Evolutionary conservation across 2,329 filamentous ascomycete species (phyloP).

Genomic region (Aspergillus proliferans): DNA sequence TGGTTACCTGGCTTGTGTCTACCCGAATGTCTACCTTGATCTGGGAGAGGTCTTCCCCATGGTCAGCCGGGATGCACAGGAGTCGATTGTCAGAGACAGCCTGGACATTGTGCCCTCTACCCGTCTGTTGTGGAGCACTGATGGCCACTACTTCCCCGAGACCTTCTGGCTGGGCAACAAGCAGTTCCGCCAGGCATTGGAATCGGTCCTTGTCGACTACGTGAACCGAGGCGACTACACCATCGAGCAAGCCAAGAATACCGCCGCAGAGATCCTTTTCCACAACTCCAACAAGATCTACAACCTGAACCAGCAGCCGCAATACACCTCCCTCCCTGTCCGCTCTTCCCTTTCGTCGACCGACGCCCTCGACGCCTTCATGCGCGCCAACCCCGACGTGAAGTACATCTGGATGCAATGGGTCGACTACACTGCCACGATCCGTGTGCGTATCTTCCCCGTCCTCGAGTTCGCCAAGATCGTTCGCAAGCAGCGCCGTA

Average conservation of each 20-base stretch:
- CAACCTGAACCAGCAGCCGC: conserved; percentile 45
- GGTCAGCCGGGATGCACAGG: conserved; percentile 69
- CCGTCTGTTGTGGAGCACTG: conserved; percentile 74
- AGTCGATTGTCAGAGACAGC: conserved; percentile 62
- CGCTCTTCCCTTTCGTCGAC: conserved; percentile 4
- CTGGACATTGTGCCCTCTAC: conserved; percentile 68
- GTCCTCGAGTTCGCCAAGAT: conserved; percentile 50
- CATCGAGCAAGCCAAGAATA: conserved; percentile 54
- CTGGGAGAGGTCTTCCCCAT: conserved; percentile 78
- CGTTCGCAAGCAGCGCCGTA: conserved; percentile 41
- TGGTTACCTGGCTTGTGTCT: conserved; percentile 70
- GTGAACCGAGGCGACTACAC: conserved; percentile 59
- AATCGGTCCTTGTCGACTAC: conserved; percentile 61
- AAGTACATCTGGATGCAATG: conserved; percentile 70
- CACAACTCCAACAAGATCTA: conserved; percentile 73
- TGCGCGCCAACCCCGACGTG: conserved; percentile 45
- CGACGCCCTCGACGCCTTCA: conserved; percentile 40
- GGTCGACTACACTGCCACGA: conserved; percentile 68
- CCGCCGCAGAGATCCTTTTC: conserved; percentile 66
- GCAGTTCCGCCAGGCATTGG: conserved; percentile 65
- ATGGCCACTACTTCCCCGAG: conserved; percentile 73
- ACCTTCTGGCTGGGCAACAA: conserved; percentile 66
- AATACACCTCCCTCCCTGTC: conserved; percentile 9
- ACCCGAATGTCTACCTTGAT: conserved; percentile 74
- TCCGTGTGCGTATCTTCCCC: conserved; percentile 63